A percentile compares a stretch with the other conserved stretches of the same genome.
Evolutionary conservation across 2,329 filamentous ascomycete genomes (phyloP).

Genomic region (Grosmannia clavigera): DNA sequence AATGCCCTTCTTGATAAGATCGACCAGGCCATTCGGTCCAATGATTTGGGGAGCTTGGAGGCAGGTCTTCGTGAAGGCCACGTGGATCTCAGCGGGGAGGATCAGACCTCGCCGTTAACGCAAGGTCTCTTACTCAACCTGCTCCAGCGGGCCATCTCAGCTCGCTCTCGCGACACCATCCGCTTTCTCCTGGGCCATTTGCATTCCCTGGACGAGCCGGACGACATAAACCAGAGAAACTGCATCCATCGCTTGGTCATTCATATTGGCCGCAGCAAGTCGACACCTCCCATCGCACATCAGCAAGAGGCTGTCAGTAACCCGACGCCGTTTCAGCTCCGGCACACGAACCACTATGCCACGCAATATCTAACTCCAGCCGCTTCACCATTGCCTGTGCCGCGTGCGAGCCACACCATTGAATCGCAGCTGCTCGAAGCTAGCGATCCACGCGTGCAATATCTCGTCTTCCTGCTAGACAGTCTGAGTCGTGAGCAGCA

Average conservation of each 20-base stretch:
- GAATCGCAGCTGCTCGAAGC: slow-evolving; percentile 54
- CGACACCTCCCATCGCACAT: slow-evolving; percentile 27
- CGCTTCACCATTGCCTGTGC: slow-evolving; percentile 50
- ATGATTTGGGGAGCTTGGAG: slow-evolving; percentile 47
- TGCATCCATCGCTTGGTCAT: slow-evolving; percentile 89
- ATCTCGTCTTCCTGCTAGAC: slow-evolving; percentile 53
- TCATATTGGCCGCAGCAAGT: slow-evolving; percentile 69
- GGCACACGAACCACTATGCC: slow-evolving; percentile 38
- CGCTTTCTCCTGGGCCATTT: slow-evolving; percentile 56
- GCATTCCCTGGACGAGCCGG: slow-evolving; percentile 65
- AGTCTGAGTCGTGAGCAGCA: slow-evolving; percentile 56
- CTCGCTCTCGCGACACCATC: slow-evolving; percentile 56
- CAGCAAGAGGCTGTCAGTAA: slow-evolving; percentile 32
- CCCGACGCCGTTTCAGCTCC: slow-evolving; percentile 31
- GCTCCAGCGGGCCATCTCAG: slow-evolving; percentile 64
- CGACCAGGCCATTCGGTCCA: slow-evolving; percentile 58
- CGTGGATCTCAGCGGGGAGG: slow-evolving; percentile 17
- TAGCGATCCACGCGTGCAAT: slow-evolving; percentile 63
- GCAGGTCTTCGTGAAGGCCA: slow-evolving; percentile 47
- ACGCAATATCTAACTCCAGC: slow-evolving; percentile 72
- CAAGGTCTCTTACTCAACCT: slow-evolving; percentile 67
- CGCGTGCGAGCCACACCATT: slow-evolving; percentile 49
- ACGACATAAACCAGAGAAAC: slow-evolving; percentile 90
- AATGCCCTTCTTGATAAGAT: slow-evolving; percentile 55
- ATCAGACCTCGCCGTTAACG: slow-evolving; percentile 18